Evolutionary conservation across 2,329 filamentous ascomycete species (phyloP), one percentile per base, ranked within the genome.

Genomic region (Pseudogymnoascus sp.): DNA sequence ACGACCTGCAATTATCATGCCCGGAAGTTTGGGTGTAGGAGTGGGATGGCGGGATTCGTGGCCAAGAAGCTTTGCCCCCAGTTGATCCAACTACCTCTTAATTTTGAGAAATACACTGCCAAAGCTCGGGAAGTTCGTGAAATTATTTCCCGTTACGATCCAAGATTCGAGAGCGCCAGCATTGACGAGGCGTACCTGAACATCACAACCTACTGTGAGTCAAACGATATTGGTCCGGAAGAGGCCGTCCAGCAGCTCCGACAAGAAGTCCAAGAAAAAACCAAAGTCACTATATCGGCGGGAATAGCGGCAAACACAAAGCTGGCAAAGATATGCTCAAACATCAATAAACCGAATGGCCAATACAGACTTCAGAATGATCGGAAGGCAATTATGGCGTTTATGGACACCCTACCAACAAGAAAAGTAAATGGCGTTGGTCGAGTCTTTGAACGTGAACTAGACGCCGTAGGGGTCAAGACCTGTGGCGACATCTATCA

Each of bases 141-240:
- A 41, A 84, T 99, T 1, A 77, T 99, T 14, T 87, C 84, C 9
- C 80, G 87, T n/a, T 99, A 97, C 70, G 94, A 99, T 69, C 84
- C 90, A 0, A 81, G 89, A 1, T 99, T 96, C 67, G 91, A 97
- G 72, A 95, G 89, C 68, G 91, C 93, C 0, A 96, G 91, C 71
- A 92, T 96, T 65, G 94, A 99, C 68, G 94, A 99, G 73, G 94
- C 94, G 0, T 99, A 97, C 71, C 78, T 99, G 28, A 97, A 99
- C 68, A 89, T 99, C 62, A 97, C 94, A 0, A 78, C 86, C 58
- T 97, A 96, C 71, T 96, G 93, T 69, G 67, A 76, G 9, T 81
- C 85, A 35, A 86, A 92, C 64, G 70, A 81, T 9, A 80, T 93
- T 71, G 78, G 75, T 0, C 87, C 93, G 0, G 86, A 88, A 50